Conservation (phyloP, 1,284 basidiomycete genomes). For the Singerocomus rubriflavus region DNA sequence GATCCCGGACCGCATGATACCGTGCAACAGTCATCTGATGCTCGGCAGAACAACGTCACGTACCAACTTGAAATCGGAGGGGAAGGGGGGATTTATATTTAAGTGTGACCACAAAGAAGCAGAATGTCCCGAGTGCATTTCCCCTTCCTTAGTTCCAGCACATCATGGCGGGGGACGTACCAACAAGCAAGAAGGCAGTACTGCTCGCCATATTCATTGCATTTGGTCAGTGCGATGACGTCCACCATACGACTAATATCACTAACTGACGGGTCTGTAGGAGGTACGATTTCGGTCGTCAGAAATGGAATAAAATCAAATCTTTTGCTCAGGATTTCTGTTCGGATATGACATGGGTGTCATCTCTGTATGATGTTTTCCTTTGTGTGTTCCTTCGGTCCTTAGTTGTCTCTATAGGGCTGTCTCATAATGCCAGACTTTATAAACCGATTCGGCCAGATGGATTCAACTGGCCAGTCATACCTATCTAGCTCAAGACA, state of each 20-base stretch:
- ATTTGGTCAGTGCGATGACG: conserved; percentile 34
- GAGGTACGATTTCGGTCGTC: conserved; percentile 12
- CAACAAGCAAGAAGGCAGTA: conserved; percentile 54
- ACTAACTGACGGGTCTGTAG: conserved; percentile 1
- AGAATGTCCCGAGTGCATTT: background rate
- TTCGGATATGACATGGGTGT: conserved; percentile 74
- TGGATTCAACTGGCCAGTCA: conserved; percentile 46
- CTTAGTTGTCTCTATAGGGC: conserved; percentile 44
- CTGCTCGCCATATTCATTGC: conserved; percentile 60
- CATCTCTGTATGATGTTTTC: conserved; percentile 44
- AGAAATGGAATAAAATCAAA: background rate
- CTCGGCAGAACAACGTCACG: background rate
- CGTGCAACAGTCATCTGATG: conserved; percentile 19
- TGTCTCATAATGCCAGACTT: conserved; percentile 82
- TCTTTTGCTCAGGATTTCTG: conserved; percentile 44
- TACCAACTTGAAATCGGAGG: background rate
- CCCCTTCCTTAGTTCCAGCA: background rate
- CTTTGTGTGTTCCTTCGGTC: background rate
- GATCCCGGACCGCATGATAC: conserved; percentile 6
- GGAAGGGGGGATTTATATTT: conserved; percentile 9
- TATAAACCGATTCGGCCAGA: conserved; percentile 61
- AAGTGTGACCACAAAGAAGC: conserved; percentile 1
- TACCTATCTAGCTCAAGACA: conserved; percentile 61
- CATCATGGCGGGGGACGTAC: conserved; percentile 38
- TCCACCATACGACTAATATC: conserved; percentile 18